Evolutionary conservation across 345 rosid genomes (phyloP), one percentile per base, ranked within the genome.

Genomic region (Citropsis articulata): DNA sequence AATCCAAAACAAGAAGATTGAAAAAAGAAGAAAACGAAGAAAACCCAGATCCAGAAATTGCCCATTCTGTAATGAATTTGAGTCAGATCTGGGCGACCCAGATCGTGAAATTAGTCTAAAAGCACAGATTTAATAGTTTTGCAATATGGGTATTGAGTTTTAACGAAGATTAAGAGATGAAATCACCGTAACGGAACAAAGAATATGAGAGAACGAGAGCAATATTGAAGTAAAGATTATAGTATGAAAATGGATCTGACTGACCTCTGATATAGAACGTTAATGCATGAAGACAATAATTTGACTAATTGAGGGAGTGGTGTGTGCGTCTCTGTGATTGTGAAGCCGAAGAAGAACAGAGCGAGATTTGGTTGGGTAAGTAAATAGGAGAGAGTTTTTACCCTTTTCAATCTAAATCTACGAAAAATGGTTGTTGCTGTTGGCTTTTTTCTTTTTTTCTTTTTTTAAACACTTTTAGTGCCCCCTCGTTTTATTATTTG

Each of bases 41-140:
- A 56, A 30, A 84, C 82, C 86, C 90, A 91, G 89, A 93, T 86
- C 89, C 82, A 81, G 73, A 88, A 79, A 72, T 71, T 83, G 65
- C 77, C 84, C 91, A 88, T 87, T 45, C 78, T 83, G 21, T 83
- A 42, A 28, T 28, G 25, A 66, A 76, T 63, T 53, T 36, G 75
- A 35, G 71, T 57, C 90, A 71, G 95, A 91, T 89, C 95, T 81
- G 85, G 82, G 75, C 28, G 59, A 85, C 79, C 88, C 84, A 81
- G 78, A 85, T 83, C 78, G 72, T 50, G 59, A 84, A 83, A 83
- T 21, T 22, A 83, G 71, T 45, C 40, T 40, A 31, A 10, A 40
- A 69, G 40, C 45, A 65, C 71, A 77, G 9, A 67, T 21, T 48
- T 67, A 70, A 53, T 22, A 9, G 33, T 48, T 24, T 60, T 53